phyloP scores from a whole-genome alignment of 768 basidiomycete species.

The Boletus reticuloceps region DNA sequence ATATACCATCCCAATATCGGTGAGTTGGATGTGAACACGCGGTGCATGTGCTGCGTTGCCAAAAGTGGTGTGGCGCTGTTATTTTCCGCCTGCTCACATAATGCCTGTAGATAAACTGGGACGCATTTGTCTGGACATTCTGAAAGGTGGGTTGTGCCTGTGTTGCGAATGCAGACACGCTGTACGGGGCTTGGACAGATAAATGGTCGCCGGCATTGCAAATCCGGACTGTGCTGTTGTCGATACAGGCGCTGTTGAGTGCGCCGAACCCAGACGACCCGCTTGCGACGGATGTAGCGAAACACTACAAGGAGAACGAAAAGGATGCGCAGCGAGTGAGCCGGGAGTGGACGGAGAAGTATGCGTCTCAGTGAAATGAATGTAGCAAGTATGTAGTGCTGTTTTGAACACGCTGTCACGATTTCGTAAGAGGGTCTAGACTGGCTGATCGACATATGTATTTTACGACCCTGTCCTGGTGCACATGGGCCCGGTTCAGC shows the following conservation, averaged over 20 bases:
- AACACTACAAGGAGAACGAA: constrained; percentile 98
- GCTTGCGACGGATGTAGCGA: constrained; percentile 91
- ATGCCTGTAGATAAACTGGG: constrained; percentile 84
- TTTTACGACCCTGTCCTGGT: constrained; percentile 13
- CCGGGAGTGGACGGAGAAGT: constrained; percentile 93
- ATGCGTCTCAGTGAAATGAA: constrained; percentile 46
- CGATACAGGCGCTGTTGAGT: constrained; percentile 93
- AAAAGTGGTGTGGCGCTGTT: constrained; percentile 12
- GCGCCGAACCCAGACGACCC: constrained; percentile 98
- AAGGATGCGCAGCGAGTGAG: constrained; percentile 89
- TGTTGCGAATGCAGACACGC: background rate
- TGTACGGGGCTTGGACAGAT: constrained; percentile 45
- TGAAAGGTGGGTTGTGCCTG: constrained; percentile 69
- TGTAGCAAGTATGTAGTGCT: background rate
- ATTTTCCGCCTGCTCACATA: constrained; percentile 21
- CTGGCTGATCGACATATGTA: constrained; percentile 13
- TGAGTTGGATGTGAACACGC: constrained; percentile 38
- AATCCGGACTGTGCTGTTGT: constrained; percentile 95
- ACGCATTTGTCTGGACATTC: constrained; percentile 95
- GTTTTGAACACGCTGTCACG: constrained; percentile 2
- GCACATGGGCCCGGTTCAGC: background rate
- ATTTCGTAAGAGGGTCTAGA: constrained; percentile 21
- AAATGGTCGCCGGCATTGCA: constrained; percentile 99
- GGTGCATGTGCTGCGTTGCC: constrained; percentile 2
- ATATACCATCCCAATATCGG: constrained; percentile 99